Evolutionary conservation across 495 filamentous ascomycete species (phyloP).

Genomic region (Penicillium lividum): DNA sequence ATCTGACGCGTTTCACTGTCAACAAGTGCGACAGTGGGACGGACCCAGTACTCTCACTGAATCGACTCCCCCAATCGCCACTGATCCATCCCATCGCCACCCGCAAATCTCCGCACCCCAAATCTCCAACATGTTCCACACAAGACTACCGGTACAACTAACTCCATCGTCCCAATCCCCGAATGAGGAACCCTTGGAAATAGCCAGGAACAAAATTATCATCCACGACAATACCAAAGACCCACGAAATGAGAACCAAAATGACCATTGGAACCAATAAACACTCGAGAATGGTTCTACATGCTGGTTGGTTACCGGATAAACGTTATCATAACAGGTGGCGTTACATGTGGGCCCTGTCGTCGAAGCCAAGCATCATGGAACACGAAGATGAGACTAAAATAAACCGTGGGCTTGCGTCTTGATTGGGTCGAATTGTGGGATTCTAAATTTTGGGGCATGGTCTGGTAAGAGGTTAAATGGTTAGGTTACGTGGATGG

Average conservation of each 20-base stretch:
- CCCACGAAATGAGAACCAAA: neutral
- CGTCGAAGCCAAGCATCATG: neutral
- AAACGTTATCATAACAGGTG: slow-evolving; percentile 3
- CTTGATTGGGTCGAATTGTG: neutral
- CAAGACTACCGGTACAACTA: neutral
- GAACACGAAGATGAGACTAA: neutral
- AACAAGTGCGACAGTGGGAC: too few relatives aligned
- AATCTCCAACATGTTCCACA: neutral
- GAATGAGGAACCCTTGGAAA: neutral
- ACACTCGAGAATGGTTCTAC: neutral
- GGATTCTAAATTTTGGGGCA: neutral
- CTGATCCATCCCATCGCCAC: slow-evolving; percentile 1
- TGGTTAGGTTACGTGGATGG: neutral
- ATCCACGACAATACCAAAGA: neutral
- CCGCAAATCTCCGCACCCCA: slow-evolving; percentile 1
- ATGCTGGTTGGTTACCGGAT: slow-evolving; percentile 1
- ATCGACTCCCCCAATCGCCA: slow-evolving; percentile 1
- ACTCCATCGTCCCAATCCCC: neutral
- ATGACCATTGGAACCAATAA: neutral
- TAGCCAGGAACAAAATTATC: neutral
- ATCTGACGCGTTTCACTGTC: neutral
- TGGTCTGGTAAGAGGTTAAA: neutral
- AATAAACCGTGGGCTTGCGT: neutral
- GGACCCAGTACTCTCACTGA: neutral
- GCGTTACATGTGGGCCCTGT: slow-evolving; percentile 3